Percentiles rank a stretch among this genome's conserved stretches.
These are phyloP conservation scores for Nicotiana knightiana DNA, from an alignment of 257 asterid genomes.

Conservation along the genomic window DNA sequence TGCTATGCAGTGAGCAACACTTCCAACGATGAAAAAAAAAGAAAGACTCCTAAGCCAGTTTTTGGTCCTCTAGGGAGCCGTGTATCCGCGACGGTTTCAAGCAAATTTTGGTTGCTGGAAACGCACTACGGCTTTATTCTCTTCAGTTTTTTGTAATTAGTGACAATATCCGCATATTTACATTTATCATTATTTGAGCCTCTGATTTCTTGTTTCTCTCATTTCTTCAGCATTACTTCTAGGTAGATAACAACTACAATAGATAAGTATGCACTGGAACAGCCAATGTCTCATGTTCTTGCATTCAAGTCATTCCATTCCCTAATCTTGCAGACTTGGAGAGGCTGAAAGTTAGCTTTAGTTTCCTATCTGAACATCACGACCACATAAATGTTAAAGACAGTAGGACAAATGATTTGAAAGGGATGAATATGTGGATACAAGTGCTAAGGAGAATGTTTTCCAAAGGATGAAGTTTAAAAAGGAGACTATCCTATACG, in stretches of 20 bases:
- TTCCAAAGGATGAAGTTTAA: not conserved
- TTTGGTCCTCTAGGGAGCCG: not conserved
- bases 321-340: not conserved
- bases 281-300: not conserved
- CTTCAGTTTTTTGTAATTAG: not conserved
- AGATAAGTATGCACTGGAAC: not conserved
- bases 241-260: not conserved
- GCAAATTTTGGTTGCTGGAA: not conserved
- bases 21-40: no score
- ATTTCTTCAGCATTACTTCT: not conserved
- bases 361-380: not conserved
- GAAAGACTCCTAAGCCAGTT: not conserved
- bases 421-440: no score
- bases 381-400: not conserved
- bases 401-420: no score
- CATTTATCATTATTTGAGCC: not conserved
- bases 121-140: not conserved
- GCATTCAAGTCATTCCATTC: not conserved
- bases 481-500: not conserved
- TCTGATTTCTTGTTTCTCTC: not conserved
- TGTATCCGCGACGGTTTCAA: not conserved
- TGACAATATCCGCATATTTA: not conserved
- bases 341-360: not conserved
- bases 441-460: no score
- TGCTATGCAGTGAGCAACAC: not conserved